Base-by-base conservation (phyloP, 106 monocot genomes). In the Dendrobium chrysotoxum region DNA sequence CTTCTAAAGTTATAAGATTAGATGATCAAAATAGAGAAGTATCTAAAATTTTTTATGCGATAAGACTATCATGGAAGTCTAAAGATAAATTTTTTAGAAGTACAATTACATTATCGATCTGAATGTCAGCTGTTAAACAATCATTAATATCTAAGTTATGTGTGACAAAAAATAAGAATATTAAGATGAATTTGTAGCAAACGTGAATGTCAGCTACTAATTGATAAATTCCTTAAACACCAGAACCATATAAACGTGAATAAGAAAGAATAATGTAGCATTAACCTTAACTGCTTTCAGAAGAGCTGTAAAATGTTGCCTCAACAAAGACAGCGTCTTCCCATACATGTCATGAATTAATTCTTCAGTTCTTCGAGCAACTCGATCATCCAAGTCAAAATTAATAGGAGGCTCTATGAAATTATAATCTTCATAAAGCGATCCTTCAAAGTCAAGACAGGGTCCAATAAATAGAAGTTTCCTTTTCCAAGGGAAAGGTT, bases 401-500 rank as follows among this genome's bases (percentile, higher is more conserved):
- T 94, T 94, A 70, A 95, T 65, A 2, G 94, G 89, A 75, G 88
- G 88, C 46, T 90, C 90, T 4, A 80, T 77, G 35, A 95, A 85
- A 42, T 85, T 90, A 75, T 92, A 95, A 78, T 95, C 90, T 71
- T 88, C 92, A 72, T 95, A 90, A 5, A 95, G 89, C 45, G 90
- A 90, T 79, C 90, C 91, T 86, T 95, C 94, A 57, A 95, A 95
- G 81, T 95, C 94, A 55, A 95, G 81, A 0, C 90, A 81, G 47
- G 94, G 94, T 53, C 94, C 94, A 18, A 92, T 71, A 84, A 95
- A 95, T 30, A 82, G 79, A 66, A 71, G 73, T 5, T 86, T 88
- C 78, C 84, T 90, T 76, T 42, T 85, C 94, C 94, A 95, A 58
- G 94, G 82, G 80, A 86, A 85, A 16, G 91, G 89, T 8, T 95